Base-by-base conservation (phyloP, 129 eudicot genomes). In the Ambrosia artemisiifolia region DNA sequence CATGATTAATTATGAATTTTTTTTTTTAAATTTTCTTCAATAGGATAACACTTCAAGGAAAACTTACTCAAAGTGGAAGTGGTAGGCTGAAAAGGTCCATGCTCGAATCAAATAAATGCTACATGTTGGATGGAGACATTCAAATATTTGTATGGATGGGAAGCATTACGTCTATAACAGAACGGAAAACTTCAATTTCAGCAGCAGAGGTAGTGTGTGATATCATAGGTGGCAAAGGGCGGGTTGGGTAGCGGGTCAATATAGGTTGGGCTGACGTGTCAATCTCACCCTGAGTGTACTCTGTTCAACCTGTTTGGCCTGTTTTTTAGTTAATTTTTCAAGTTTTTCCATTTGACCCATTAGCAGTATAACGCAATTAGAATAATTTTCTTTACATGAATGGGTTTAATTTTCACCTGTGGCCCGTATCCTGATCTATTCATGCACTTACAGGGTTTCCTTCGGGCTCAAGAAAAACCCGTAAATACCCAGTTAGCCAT, bases 101-200 rank as follows among this genome's bases (percentile, higher is more conserved):
- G 83, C 85, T 88, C 62, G 80, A 81, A 69, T 83, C 88, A 63
- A 59, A 77, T 55, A 82, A 83, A 69, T 88, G 95, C 80, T 88
- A 75, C 73, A 81, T 88, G 85, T 54, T 88, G 67, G 95, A 88
- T 57, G 84, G 81, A 48, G 91, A 81, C 33, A 18, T 65, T 38
- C 85, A 79, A 62, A 64, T 83, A 60, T 88, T 80, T 59, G 84
- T 88, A 71, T 88, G 95, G 95, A 83, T 85, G 95, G 95, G 95
- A 40, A 85, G 82, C 77, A 73, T 51, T 63, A 88, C 95, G 43
- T 73, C 85, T 20, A 63, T 88, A 20, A 74, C 89, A 49, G 83
- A 81, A 74, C 77, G 95, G 38, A 88, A 85, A 79, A 75, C 81
- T 2, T 80, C 95, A 44, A 75, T 85, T 61, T 73, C 79, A 60